Conservation (phyloP, 495 filamentous ascomycete genomes). For the Neurospora sp. region DNA sequence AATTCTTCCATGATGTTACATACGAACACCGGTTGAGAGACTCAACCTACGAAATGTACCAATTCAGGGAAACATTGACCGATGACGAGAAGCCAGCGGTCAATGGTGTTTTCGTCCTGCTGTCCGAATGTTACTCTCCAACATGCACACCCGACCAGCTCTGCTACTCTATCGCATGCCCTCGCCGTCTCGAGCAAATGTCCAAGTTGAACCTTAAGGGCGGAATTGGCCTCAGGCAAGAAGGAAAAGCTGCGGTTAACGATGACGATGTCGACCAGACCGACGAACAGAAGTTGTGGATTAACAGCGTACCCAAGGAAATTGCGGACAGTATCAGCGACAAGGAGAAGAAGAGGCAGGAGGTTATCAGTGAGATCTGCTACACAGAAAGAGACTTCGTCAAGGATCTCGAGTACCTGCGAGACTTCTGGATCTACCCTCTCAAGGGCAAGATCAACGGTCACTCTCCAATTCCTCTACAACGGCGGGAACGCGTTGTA, state of each 20-base stretch:
- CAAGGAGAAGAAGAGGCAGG: slow-evolving; percentile 91
- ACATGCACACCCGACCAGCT: slow-evolving; percentile 91
- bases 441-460: slow-evolving; percentile 56
- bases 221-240: slow-evolving; percentile 73
- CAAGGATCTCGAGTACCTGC: slow-evolving; percentile 95
- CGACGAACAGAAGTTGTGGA: slow-evolving; percentile 98
- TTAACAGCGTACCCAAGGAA: slow-evolving; percentile 95
- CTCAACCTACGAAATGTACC: slow-evolving; percentile 83
- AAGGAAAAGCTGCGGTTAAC: slow-evolving; percentile 63
- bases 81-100: slow-evolving; percentile 77
- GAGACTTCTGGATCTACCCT: slow-evolving; percentile 98
- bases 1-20: slow-evolving; percentile 98
- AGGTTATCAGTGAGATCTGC: slow-evolving; percentile 96
- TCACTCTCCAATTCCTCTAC: slow-evolving; percentile 76
- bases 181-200: slow-evolving; percentile 88
- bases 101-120: slow-evolving; percentile 91
- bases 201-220: slow-evolving; percentile 85
- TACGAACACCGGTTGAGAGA: slow-evolving; percentile 95
- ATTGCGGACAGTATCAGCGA: slow-evolving; percentile 81
- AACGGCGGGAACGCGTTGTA: slow-evolving; percentile 81
- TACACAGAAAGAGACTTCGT: slow-evolving; percentile 99
- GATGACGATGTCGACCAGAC: slow-evolving; percentile 78
- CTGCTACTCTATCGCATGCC: slow-evolving; percentile 98
- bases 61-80: slow-evolving; percentile 86
- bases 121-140: slow-evolving; percentile 96